Evolutionary conservation across 2,329 filamentous ascomycete species (phyloP), one percentile per base, ranked within the genome.

Genomic region (Ceratocystis ficicola): DNA sequence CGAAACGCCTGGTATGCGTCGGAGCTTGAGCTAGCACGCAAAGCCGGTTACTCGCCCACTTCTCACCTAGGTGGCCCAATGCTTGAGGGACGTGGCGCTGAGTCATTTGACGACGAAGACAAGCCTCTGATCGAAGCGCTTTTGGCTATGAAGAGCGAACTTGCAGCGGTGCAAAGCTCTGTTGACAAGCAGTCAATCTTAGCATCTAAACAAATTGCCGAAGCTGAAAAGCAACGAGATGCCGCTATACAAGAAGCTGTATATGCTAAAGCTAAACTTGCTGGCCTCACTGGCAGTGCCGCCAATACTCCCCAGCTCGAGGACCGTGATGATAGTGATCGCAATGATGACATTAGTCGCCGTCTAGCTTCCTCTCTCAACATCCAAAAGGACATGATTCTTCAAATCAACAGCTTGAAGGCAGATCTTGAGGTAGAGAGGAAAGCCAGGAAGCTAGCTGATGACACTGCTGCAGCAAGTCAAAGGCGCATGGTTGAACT

Each of bases 1-100:
- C 85, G 89, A 63, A 97, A 96, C 75, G 93, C 93, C 0, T 99
- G 94, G 94, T 96, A 95, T 75, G 90, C 91, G 6, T 96, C 93
- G 0, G 94, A 99, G 75, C 80, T 99, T 59, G 90, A 95, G 67
- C 79, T 99, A 69, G 95, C 94, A 5, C 86, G 89, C 62, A 96
- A 96, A 75, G 85, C 90, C 50, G 94, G 94, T 4, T 99, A 97
- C 72, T 81, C 85, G 5, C 83, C 89, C 17, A 90, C 84, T 69
- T 79, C 85, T 2, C 85, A 86, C 0, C 82, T 85, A 30, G 55
- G 55, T 1, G 89, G 84, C 72, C 86, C 90, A 15, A 80, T 85
- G 0, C 78, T 96, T 28, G 93, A 97, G 69, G 86, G 88, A 70
- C 85, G 88, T 68, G 81, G 83, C 0, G 81, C 86, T 2, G 90